phyloP scores from a whole-genome alignment of 441 rosid species.

The Aleurites moluccanus region DNA sequence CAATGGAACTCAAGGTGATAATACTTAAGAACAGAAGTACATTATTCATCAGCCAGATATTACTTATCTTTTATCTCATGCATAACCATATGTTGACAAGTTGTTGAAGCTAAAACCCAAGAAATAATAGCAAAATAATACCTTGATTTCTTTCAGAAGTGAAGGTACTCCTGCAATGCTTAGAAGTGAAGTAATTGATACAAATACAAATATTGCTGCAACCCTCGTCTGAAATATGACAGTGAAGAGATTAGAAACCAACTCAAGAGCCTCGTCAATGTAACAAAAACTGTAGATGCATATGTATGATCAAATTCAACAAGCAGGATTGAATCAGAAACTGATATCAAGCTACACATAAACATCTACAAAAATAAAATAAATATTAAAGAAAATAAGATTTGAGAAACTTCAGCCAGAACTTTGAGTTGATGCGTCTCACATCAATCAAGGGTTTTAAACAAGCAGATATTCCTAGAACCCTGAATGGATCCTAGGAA shows the following conservation, averaged over 20 bases:
- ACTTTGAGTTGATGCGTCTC: background rate
- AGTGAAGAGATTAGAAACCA: conserved; percentile 18
- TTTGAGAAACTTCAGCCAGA: background rate
- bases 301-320: background rate
- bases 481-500: background rate
- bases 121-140: conserved; percentile 22
- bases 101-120: background rate
- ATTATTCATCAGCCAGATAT: background rate
- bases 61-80: background rate
- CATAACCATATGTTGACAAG: background rate
- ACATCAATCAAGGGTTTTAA: background rate
- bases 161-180: conserved; percentile 82
- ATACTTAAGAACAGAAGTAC: background rate
- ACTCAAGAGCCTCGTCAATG: background rate
- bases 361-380: background rate
- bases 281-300: background rate
- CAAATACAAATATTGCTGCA: conserved; percentile 76
- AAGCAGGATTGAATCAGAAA: conserved; percentile 10
- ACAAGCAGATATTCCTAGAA: background rate
- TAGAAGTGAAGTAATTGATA: conserved; percentile 88
- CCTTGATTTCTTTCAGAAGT: conserved; percentile 80
- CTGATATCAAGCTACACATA: background rate
- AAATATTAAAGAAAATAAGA: background rate
- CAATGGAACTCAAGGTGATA: background rate
- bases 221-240: conserved; percentile 76